Evolutionary conservation across 2,329 filamentous ascomycete genomes (phyloP).

Genomic region (Geosmithia morbida): DNA sequence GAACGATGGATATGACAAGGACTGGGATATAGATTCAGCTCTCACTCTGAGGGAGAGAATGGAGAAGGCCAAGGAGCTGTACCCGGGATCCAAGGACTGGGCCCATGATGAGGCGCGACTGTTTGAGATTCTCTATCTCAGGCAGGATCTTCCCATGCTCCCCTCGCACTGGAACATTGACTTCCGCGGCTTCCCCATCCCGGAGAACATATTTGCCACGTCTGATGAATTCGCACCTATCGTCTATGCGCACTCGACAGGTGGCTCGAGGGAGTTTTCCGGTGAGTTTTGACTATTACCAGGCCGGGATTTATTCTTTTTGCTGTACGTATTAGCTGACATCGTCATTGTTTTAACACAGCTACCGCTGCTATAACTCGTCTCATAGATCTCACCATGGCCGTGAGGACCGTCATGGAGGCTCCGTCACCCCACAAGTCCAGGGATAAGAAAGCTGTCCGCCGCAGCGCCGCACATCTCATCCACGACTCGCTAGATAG

Average conservation of each 20-base stretch:
- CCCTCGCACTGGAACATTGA: conserved; percentile 25
- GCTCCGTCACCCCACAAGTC: conserved; percentile 14
- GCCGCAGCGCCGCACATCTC: conserved; percentile 8
- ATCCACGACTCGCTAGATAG: conserved; percentile 19
- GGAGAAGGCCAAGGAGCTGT: conserved; percentile 25
- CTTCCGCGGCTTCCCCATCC: conserved; percentile 23
- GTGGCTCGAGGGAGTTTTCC: conserved; percentile 18
- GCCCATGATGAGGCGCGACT: conserved; percentile 31
- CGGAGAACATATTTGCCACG: conserved; percentile 18
- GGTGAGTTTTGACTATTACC: conserved; percentile 13
- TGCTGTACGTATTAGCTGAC: neutral
- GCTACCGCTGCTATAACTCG: conserved; percentile 22
- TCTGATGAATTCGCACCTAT: conserved; percentile 16
- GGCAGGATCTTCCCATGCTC: conserved; percentile 24
- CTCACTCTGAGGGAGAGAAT: conserved; percentile 16
- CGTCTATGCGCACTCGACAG: conserved; percentile 19
- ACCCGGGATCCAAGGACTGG: conserved; percentile 31
- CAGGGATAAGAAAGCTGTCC: neutral
- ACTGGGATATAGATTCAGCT: neutral
- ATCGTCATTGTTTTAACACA: conserved; percentile 5
- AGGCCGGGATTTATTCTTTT: too few relatives aligned
- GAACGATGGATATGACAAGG: neutral
- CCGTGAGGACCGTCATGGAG: conserved; percentile 18
- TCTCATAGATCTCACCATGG: conserved; percentile 23
- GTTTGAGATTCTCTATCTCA: conserved; percentile 24